phyloP scores from a whole-genome alignment of 306 rosid genomes.

The Lathyrus sativus region DNA sequence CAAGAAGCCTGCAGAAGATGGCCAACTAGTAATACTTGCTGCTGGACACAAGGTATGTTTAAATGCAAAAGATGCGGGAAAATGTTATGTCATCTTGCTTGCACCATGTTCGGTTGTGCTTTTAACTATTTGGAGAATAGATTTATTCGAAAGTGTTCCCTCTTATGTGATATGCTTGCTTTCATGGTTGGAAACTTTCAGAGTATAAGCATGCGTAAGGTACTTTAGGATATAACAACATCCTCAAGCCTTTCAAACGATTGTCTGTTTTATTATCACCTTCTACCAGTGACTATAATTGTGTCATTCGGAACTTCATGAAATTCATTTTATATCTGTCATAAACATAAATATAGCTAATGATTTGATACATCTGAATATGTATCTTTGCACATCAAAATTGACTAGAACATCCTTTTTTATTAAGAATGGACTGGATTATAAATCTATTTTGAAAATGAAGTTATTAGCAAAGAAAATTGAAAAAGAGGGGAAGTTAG shows the following conservation, averaged over 20 bases:
- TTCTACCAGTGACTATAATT: neutral
- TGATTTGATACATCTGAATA: too few species aligned
- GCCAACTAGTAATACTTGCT: conserved; percentile 82
- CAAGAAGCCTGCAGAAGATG: conserved; percentile 99
- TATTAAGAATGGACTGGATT: too few species aligned
- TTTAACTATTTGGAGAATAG: conserved; percentile 26
- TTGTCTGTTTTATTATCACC: conserved; percentile 8
- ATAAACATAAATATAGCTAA: too few species aligned
- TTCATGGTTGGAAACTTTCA: conserved; percentile 10
- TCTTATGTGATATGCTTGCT: conserved; percentile 8
- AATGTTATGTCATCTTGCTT: conserved; percentile 24
- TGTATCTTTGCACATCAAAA: too few species aligned
- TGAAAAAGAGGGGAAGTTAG: neutral
- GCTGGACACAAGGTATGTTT: conserved; percentile 76
- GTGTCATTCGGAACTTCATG: too few species aligned
- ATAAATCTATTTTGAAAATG: neutral
- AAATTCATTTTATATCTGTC: too few species aligned
- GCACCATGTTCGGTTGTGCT: neutral
- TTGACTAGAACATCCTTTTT: too few species aligned
- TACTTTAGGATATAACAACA: neutral
- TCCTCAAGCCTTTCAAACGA: neutral
- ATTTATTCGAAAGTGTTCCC: conserved; percentile 16
- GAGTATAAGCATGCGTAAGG: conserved; percentile 13
- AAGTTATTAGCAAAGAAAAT: neutral
- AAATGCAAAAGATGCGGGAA: conserved; percentile 7